Evolutionary conservation across 2,329 filamentous ascomycete genomes (phyloP).

Genomic region (Tolypocladium tropicale): DNA sequence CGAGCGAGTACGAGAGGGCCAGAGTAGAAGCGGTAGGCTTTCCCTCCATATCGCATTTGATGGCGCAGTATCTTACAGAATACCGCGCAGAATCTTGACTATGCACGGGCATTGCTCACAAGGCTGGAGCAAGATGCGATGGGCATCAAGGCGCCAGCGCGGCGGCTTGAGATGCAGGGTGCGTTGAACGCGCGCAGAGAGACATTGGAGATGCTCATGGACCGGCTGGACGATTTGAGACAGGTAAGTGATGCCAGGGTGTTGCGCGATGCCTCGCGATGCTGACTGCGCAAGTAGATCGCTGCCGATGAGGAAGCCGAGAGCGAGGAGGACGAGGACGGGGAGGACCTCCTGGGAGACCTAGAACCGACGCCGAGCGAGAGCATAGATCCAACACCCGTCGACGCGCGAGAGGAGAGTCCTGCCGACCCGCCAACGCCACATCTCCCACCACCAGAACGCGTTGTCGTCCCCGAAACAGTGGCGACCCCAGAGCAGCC

Average conservation of each 20-base stretch:
- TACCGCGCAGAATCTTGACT: constrained; percentile 52
- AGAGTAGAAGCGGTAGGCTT: constrained; percentile 33
- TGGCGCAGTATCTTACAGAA: not conserved
- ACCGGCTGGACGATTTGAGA: constrained; percentile 57
- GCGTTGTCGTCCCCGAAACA: not conserved
- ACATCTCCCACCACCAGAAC: constrained; percentile 2
- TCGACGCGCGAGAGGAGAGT: constrained; percentile 11
- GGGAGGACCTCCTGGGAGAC: constrained; percentile 45
- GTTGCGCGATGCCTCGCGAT: constrained; percentile 1
- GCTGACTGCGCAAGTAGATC: constrained; percentile 13
- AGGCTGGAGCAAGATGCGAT: constrained; percentile 60
- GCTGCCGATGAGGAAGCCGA: constrained; percentile 24
- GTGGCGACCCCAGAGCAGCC: constrained; percentile 4
- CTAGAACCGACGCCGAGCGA: constrained; percentile 46
- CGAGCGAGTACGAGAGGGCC: constrained; percentile 54
- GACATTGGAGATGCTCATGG: constrained; percentile 52
- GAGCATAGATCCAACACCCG: constrained; percentile 32
- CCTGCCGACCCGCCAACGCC: constrained; percentile 9
- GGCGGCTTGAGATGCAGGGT: constrained; percentile 49
- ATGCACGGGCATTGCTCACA: constrained; percentile 58
- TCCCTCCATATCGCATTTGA: not conserved
- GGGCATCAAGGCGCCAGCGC: constrained; percentile 45
- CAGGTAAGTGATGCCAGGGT: constrained; percentile 32
- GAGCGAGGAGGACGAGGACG: constrained; percentile 39
- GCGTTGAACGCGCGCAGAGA: constrained; percentile 58